Evolutionary conservation across 2,329 filamentous ascomycete species (phyloP).

Genomic region (Colletotrichum sp.): DNA sequence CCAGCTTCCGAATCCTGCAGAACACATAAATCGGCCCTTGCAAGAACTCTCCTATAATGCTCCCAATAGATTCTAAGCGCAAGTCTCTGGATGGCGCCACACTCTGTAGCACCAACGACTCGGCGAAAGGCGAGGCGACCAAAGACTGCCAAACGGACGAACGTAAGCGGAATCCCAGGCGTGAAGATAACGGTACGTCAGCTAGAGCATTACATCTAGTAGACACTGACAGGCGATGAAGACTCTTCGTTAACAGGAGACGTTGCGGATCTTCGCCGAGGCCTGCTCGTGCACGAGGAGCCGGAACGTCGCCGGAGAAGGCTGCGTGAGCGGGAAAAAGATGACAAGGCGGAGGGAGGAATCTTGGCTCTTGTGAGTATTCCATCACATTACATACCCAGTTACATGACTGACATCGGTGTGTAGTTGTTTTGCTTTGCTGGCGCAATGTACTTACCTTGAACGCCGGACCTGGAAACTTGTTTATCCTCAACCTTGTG

Average conservation of each 20-base stretch:
- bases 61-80: not conserved
- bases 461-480: not conserved
- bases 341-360: not conserved
- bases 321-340: not conserved
- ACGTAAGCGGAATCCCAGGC: not conserved
- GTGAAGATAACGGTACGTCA: not conserved
- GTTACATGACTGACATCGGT: not conserved
- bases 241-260: not conserved
- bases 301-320: not conserved
- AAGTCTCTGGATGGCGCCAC: not conserved
- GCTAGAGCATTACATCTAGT: not conserved
- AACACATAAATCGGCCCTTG: not conserved
- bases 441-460: not conserved
- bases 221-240: not conserved
- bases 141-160: not conserved
- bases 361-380: not conserved
- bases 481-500: not conserved
- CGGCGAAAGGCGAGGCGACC: not conserved
- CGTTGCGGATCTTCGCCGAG: not conserved
- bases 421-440: not conserved
- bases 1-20: not conserved
- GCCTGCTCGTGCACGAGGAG: not conserved
- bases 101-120: not conserved
- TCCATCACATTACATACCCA: accelerated
- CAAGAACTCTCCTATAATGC: not conserved